Evolutionary conservation across 176 grass and related monocot genomes (phyloP).

Genomic region (Aegilops umbellulata): DNA sequence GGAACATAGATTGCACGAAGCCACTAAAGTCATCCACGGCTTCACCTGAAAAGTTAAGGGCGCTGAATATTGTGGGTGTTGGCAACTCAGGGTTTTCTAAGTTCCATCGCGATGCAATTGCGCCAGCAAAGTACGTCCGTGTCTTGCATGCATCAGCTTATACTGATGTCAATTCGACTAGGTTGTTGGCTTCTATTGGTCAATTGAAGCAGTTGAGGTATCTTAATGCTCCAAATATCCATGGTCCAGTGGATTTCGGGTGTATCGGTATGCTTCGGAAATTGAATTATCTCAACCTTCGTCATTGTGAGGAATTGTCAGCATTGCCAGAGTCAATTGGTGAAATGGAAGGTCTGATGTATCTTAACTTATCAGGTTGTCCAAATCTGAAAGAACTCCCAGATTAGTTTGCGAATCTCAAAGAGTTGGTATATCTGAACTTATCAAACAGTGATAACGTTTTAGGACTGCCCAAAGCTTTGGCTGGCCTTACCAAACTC

Average conservation of each 20-base stretch:
- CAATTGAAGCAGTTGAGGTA: conserved; percentile 9
- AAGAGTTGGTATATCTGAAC: background rate
- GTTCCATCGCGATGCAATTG: background rate
- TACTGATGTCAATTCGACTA: no score
- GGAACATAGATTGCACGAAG: background rate
- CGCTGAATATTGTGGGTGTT: background rate
- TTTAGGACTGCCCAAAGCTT: background rate
- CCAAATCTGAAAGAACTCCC: rapidly evolving
- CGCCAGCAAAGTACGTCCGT: background rate
- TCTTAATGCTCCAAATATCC: background rate
- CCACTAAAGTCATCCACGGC: background rate
- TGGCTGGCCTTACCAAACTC: background rate
- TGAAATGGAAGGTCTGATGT: background rate
- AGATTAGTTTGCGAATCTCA: background rate
- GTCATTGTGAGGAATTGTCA: background rate
- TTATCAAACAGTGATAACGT: background rate
- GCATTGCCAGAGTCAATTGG: background rate
- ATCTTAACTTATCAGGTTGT: background rate
- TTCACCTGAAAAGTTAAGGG: background rate
- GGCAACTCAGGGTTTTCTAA: background rate
- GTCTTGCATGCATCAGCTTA: background rate
- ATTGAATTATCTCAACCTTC: conserved; percentile 1
- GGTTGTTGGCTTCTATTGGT: background rate
- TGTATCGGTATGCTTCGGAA: background rate
- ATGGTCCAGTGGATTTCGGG: background rate